Evolutionary conservation across 257 asterid genomes (phyloP).

Genomic region (Avicennia marina): DNA sequence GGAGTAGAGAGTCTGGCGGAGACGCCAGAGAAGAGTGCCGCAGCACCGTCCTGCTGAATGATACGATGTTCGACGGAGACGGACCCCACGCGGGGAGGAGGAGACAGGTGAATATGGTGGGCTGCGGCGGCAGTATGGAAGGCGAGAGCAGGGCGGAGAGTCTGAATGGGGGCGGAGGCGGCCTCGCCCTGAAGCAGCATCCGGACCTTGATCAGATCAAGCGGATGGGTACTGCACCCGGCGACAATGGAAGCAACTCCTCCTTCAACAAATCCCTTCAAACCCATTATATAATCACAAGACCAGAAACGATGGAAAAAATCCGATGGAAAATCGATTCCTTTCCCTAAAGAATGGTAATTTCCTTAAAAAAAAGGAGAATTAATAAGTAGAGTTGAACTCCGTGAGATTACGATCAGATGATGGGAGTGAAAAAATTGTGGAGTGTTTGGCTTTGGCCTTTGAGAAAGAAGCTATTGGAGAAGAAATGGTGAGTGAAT

Average conservation of each 20-base stretch:
- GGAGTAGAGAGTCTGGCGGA: slow-evolving; percentile 84
- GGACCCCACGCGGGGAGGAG: slow-evolving; percentile 59
- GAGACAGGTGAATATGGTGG: slow-evolving; percentile 27
- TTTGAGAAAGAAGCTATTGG: too few species aligned
- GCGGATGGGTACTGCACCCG: slow-evolving; percentile 82
- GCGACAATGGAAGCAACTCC: slow-evolving; percentile 89
- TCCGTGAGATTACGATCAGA: too few species aligned
- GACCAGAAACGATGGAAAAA: too few species aligned
- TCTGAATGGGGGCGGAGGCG: slow-evolving; percentile 19
- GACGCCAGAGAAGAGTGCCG: slow-evolving; percentile 80
- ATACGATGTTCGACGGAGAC: slow-evolving; percentile 61
- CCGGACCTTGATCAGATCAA: slow-evolving; percentile 77
- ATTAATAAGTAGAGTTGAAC: too few species aligned
- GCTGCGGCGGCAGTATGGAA: slow-evolving; percentile 27
- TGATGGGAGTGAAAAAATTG: too few species aligned
- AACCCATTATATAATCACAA: too few species aligned
- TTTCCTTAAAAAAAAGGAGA: too few species aligned
- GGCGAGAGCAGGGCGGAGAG: slow-evolving; percentile 64
- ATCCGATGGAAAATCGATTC: slow-evolving; percentile 9
- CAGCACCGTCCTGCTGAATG: slow-evolving; percentile 64
- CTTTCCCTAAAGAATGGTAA: slow-evolving; percentile 10
- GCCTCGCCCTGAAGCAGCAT: slow-evolving; percentile 87
- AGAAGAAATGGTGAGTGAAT: too few species aligned
- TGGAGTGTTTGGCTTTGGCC: too few species aligned
- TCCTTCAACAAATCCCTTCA: slow-evolving; percentile 86